phyloP scores from a whole-genome alignment of 2,329 filamentous ascomycete species.

The Lachnellula occidentalis region DNA sequence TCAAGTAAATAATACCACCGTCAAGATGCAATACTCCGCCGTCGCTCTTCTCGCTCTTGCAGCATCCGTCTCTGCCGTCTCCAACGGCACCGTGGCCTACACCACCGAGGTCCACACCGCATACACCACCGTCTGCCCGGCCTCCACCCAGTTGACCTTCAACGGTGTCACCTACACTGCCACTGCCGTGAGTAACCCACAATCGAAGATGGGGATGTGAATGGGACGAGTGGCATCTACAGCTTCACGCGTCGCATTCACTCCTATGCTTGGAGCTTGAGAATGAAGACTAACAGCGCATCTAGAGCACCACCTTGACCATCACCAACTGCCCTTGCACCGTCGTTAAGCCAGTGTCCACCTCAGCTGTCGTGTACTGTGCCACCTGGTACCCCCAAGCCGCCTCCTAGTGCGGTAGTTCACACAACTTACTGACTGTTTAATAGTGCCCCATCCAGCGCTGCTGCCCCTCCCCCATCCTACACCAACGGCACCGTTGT shows the following conservation, averaged over 20 bases:
- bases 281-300: conserved; percentile 10
- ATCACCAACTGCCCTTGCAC: conserved; percentile 30
- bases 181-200: conserved; percentile 36
- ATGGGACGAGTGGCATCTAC: neutral
- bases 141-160: conserved; percentile 42
- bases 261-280: neutral
- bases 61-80: conserved; percentile 21
- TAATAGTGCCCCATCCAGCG: conserved; percentile 15
- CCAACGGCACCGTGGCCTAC: conserved; percentile 38
- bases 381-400: conserved; percentile 43
- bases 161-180: conserved; percentile 45
- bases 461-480: conserved; percentile 16
- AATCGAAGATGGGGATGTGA: neutral
- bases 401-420: conserved; percentile 16
- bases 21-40: conserved; percentile 36
- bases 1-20: conserved; percentile 24
- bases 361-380: conserved; percentile 36
- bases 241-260: neutral
- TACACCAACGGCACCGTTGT: conserved; percentile 20
- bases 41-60: conserved; percentile 31
- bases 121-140: conserved; percentile 47
- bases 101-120: conserved; percentile 45
- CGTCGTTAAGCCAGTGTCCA: conserved; percentile 26
- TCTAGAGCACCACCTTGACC: conserved; percentile 26
- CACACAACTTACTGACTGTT: conserved; percentile 14